Percentiles rank a stretch among this genome's conserved stretches.
phyloP scores from a whole-genome alignment of 306 rosid species.

The Medicago ruthenica region DNA sequence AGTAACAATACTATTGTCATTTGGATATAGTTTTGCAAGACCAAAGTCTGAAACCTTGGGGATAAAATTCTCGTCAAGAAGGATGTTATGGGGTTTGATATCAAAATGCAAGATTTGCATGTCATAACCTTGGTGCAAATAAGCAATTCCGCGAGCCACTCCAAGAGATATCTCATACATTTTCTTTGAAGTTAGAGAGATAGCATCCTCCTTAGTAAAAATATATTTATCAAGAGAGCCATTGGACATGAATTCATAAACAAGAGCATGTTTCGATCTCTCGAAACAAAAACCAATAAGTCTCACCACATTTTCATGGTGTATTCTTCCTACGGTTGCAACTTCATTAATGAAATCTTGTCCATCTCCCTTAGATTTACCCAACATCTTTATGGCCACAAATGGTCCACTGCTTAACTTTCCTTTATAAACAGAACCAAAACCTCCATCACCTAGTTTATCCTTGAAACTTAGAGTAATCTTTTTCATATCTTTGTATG shows the following conservation, averaged over 20 bases:
- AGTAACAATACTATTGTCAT: background rate
- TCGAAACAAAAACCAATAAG: background rate
- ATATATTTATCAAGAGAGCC: background rate
- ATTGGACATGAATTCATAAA: constrained; percentile 1
- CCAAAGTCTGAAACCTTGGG: background rate
- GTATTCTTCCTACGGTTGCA: background rate
- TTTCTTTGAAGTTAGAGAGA: background rate
- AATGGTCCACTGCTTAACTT: background rate
- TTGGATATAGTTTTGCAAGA: background rate
- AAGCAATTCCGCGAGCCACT: background rate
- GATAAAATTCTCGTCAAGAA: background rate
- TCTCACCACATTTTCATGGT: background rate
- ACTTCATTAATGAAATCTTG: background rate
- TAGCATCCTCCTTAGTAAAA: background rate
- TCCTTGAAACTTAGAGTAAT: background rate
- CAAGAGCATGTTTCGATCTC: background rate
- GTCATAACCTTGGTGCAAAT: background rate
- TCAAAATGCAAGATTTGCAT: background rate
- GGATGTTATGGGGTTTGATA: background rate
- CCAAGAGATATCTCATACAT: constrained; percentile 2
- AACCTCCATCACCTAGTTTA: background rate
- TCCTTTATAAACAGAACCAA: background rate
- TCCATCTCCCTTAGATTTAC: background rate
- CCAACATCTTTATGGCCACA: background rate
- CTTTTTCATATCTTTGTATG: background rate